These are phyloP conservation scores for Mucor mucedo DNA, from an alignment of 371 early-diverging fungal genomes.

Conservation along the genomic window DNA sequence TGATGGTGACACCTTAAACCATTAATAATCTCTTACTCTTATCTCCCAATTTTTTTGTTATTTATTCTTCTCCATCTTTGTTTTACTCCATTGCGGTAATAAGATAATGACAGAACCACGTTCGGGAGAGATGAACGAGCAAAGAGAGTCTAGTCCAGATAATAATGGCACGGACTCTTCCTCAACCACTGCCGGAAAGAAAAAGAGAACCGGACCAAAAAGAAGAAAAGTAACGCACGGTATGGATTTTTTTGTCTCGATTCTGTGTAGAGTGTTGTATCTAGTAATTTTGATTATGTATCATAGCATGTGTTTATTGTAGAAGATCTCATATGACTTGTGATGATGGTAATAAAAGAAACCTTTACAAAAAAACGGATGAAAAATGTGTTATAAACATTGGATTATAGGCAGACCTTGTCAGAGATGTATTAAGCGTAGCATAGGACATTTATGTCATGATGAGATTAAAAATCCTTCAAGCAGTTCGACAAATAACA, in stretches of 20 bases:
- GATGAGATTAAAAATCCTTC: constrained; percentile 71
- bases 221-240: constrained; percentile 74
- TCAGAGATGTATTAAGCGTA: constrained; percentile 91
- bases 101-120: neutral
- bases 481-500: constrained; percentile 21
- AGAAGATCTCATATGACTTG: constrained; percentile 89
- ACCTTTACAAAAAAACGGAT: too few relatives aligned
- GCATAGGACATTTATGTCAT: constrained; percentile 90
- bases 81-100: neutral
- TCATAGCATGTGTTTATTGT: constrained; percentile 79
- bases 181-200: constrained; percentile 33
- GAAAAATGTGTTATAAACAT: neutral
- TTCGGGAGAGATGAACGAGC: neutral
- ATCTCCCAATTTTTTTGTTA: neutral
- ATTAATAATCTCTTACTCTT: neutral
- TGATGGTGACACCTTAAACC: too few relatives aligned
- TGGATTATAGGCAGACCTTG: constrained; percentile 79
- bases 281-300: constrained; percentile 15
- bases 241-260: constrained; percentile 20
- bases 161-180: constrained; percentile 1
- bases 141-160: neutral
- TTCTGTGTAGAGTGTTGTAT: neutral
- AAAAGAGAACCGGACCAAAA: constrained; percentile 68
- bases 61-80: neutral
- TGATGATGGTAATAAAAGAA: constrained; percentile 63